Percentiles rank a stretch among this genome's conserved stretches.
These are phyloP conservation scores for Carex myosuroides DNA, from an alignment of 176 grass and related monocot genomes.

Conservation along the genomic window DNA sequence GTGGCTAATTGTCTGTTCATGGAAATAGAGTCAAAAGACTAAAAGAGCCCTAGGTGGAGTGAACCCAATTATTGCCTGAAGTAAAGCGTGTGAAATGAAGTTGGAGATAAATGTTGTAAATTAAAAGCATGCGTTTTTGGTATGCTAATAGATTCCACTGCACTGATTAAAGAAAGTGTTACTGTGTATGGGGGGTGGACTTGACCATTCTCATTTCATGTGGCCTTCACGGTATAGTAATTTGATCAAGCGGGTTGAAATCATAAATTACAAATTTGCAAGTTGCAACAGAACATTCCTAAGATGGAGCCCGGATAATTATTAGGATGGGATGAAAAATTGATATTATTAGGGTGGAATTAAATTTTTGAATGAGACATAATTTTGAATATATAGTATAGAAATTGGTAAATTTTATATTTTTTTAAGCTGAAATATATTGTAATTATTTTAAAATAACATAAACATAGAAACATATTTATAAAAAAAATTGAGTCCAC, in stretches of 20 bases:
- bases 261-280: neutral
- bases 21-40: neutral
- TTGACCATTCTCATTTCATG: neutral
- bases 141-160: neutral
- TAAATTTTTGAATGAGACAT: no score
- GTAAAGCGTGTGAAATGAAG: conserved; percentile 23
- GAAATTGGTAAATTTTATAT: no score
- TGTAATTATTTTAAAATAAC: no score
- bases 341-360: no score
- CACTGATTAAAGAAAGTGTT: neutral
- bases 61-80: conserved; percentile 23
- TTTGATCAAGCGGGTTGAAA: neutral
- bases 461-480: no score
- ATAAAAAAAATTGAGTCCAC: no score
- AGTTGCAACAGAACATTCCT: no score
- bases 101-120: neutral
- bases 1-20: neutral
- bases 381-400: no score
- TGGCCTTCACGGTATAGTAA: neutral
- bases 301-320: no score
- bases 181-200: neutral
- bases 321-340: no score
- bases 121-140: conserved; percentile 15
- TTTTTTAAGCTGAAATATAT: no score
- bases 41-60: neutral